These are phyloP conservation scores for Dictyostelium brefeldianum DNA, from an alignment of 78 protist genomes.

Conservation along the genomic window DNA sequence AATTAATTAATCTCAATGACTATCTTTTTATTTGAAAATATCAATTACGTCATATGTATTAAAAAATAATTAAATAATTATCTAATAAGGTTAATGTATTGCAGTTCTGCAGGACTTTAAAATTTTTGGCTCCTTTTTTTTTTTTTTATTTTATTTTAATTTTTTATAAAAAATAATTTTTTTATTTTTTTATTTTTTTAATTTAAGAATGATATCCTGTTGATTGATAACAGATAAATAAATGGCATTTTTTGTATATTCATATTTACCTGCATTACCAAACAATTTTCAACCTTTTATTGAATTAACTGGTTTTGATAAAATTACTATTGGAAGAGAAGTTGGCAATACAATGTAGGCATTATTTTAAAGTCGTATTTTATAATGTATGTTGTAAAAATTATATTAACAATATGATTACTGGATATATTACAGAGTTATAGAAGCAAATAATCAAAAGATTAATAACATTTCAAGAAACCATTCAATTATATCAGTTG, in stretches of 20 bases:
- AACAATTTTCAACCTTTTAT: background rate
- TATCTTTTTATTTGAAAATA: too few species aligned
- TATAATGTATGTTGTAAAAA: background rate
- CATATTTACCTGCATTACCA: conserved; percentile 14
- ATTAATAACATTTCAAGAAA: background rate
- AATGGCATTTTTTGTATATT: conserved; percentile 18
- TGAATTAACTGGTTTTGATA: background rate
- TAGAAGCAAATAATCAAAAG: background rate
- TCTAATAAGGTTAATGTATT: too few species aligned
- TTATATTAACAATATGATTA: too few species aligned
- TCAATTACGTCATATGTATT: too few species aligned
- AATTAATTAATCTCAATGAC: too few species aligned
- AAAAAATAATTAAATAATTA: too few species aligned
- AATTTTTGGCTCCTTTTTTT: too few species aligned
- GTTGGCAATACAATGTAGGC: background rate
- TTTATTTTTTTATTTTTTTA: too few species aligned
- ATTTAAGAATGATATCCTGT: background rate
- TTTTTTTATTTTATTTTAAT: too few species aligned
- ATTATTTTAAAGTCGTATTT: background rate
- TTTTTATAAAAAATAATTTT: too few species aligned
- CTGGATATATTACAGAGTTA: background rate
- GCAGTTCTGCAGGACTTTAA: too few species aligned
- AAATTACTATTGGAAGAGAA: background rate
- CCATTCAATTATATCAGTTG: background rate
- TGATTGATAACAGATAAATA: background rate